Evolutionary conservation across 2,329 filamentous ascomycete species (phyloP).

Genomic region (Colletotrichum horii): DNA sequence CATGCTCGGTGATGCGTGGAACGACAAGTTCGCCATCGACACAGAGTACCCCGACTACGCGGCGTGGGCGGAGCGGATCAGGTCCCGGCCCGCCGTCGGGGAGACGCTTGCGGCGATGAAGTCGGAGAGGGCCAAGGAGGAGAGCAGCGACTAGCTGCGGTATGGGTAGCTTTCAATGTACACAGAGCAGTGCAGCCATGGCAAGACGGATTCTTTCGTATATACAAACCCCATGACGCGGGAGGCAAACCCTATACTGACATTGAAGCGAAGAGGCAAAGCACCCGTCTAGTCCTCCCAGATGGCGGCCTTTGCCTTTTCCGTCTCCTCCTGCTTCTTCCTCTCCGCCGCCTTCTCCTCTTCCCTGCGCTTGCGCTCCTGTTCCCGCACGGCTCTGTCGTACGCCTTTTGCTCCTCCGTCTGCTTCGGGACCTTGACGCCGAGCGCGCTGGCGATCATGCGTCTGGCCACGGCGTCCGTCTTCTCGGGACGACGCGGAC

Average conservation of each 20-base stretch:
- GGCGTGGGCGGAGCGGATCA: constrained; percentile 38
- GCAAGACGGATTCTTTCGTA: neutral
- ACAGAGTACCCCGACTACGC: constrained; percentile 38
- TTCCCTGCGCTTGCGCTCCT: constrained; percentile 80
- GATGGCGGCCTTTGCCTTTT: constrained; percentile 80
- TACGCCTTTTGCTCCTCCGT: constrained; percentile 91
- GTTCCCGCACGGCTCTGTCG: constrained; percentile 80
- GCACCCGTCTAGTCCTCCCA: constrained; percentile 73
- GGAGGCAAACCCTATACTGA: neutral
- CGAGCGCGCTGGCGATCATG: constrained; percentile 88
- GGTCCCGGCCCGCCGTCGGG: constrained; percentile 33
- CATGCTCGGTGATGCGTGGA: constrained; percentile 23
- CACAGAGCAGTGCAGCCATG: neutral
- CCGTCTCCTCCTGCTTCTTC: constrained; percentile 65
- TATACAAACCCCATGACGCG: neutral
- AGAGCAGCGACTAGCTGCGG: neutral
- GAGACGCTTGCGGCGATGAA: constrained; percentile 22
- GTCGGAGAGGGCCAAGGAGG: neutral
- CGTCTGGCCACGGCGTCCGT: constrained; percentile 89
- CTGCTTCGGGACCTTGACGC: constrained; percentile 78
- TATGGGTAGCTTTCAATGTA: neutral
- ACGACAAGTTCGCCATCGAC: constrained; percentile 29
- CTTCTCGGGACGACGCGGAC: constrained; percentile 74
- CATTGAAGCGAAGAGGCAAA: neutral
- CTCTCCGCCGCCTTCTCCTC: constrained; percentile 72